Evolutionary conservation across 2,329 filamentous ascomycete species (phyloP).

Genomic region (Huntiella savannae): DNA sequence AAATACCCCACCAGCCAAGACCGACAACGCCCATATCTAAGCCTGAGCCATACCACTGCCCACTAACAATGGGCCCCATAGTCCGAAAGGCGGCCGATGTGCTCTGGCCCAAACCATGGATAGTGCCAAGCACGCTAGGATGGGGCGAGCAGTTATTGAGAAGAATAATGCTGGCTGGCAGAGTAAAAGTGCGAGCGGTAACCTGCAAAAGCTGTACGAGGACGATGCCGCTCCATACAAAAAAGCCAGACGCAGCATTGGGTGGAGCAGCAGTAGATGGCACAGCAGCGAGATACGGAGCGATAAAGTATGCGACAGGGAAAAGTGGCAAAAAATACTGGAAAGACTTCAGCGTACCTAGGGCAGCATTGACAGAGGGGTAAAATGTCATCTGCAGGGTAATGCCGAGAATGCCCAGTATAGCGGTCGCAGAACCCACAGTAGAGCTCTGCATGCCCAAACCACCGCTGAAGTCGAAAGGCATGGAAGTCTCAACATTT

Average conservation of each 20-base stretch:
- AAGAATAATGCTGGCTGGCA: slow-evolving; percentile 38
- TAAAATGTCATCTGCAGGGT: slow-evolving; percentile 50
- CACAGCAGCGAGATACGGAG: slow-evolving; percentile 46
- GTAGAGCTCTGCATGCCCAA: slow-evolving; percentile 46
- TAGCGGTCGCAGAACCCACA: slow-evolving; percentile 49
- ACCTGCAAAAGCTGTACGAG: slow-evolving; percentile 50
- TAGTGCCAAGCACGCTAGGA: slow-evolving; percentile 36
- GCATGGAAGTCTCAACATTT: slow-evolving; percentile 16
- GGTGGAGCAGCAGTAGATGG: slow-evolving; percentile 28
- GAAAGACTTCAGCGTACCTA: slow-evolving; percentile 50
- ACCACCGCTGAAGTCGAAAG: slow-evolving; percentile 42
- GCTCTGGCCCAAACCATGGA: slow-evolving; percentile 34
- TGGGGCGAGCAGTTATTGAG: slow-evolving; percentile 42
- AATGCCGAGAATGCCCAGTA: slow-evolving; percentile 51
- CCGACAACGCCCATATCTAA: slow-evolving; percentile 27
- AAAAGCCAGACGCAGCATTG: slow-evolving; percentile 25
- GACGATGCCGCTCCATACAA: slow-evolving; percentile 41
- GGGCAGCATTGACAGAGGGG: slow-evolving; percentile 40
- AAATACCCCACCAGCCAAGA: slow-evolving; percentile 28
- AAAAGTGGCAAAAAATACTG: slow-evolving; percentile 46
- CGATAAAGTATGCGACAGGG: slow-evolving; percentile 45
- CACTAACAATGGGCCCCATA: slow-evolving; percentile 30
- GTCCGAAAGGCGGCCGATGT: slow-evolving; percentile 31
- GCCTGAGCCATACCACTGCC: slow-evolving; percentile 28
- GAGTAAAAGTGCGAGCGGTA: slow-evolving; percentile 49